phyloP scores from a whole-genome alignment of 169 alveolate genomes.

The Plasmodium knowlesi region DNA sequence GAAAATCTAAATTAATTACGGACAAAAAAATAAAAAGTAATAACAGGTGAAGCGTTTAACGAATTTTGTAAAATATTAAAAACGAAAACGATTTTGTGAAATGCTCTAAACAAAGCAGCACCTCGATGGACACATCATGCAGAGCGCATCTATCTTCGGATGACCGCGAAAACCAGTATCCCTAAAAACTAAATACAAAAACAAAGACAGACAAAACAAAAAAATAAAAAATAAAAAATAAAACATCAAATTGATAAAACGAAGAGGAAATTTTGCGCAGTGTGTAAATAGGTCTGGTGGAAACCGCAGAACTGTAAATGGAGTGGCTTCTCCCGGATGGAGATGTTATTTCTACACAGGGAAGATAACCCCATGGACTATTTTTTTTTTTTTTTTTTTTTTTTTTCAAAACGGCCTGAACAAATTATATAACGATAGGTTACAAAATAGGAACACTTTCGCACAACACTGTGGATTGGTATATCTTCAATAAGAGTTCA shows the following conservation, averaged over 20 bases:
- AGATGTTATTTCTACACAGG: neutral
- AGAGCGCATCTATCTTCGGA: neutral
- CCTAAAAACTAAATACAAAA: neutral
- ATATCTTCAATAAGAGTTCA: neutral
- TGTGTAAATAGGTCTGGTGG: neutral
- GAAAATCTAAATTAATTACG: constrained; percentile 30
- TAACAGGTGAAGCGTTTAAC: neutral
- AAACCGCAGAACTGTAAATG: neutral
- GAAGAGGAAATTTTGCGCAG: neutral
- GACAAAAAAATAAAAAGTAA: neutral
- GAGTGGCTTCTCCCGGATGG: neutral
- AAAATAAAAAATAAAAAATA: neutral
- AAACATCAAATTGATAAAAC: neutral
- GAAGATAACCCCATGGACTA: neutral
- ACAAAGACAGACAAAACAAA: neutral
- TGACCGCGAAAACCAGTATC: neutral
- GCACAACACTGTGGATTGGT: neutral
- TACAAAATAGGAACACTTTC: neutral
- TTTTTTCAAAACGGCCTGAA: neutral
- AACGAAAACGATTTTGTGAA: constrained; percentile 2
- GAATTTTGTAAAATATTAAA: constrained; percentile 2
- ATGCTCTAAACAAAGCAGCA: neutral
- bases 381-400: neutral
- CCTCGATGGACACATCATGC: neutral
- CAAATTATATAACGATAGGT: neutral